Conservation (phyloP, 2,329 filamentous ascomycete genomes). For the Pseudogymnoascus verrucosus region DNA sequence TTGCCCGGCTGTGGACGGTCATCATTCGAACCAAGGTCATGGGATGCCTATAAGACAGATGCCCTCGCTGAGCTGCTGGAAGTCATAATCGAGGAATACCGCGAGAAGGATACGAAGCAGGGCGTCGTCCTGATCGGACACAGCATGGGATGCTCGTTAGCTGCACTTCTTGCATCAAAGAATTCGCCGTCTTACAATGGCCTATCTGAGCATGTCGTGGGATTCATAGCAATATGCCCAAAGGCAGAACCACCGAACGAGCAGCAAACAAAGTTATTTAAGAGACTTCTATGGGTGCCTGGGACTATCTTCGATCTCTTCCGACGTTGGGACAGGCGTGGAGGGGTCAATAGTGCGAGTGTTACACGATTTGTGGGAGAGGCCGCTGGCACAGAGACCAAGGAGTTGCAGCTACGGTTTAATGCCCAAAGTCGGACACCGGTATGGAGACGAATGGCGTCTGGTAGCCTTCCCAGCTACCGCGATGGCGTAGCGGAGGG, state of each 20-base stretch:
- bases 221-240: conserved; percentile 76
- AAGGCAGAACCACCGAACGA: conserved; percentile 54
- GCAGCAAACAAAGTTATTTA: conserved; percentile 41
- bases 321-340: conserved; percentile 69
- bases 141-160: conserved; percentile 79
- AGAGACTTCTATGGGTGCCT: conserved; percentile 60
- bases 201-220: conserved; percentile 59
- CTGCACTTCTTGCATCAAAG: conserved; percentile 57
- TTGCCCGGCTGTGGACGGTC: conserved; percentile 85
- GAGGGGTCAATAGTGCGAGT: conserved; percentile 69
- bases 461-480: conserved; percentile 59
- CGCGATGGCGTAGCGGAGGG: conserved; percentile 43
- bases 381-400: conserved; percentile 56
- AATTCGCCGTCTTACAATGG: conserved; percentile 41
- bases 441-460: conserved; percentile 76
- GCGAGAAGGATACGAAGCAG: conserved; percentile 57
- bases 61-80: conserved; percentile 69
- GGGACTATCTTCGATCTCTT: conserved; percentile 66
- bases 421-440: conserved; percentile 78
- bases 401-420: conserved; percentile 60
- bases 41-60: conserved; percentile 72
- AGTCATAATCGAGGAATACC: conserved; percentile 64
- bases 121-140: conserved; percentile 76
- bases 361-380: conserved; percentile 69
- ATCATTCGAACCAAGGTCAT: conserved; percentile 58